Evolutionary conservation across 208 protist genomes (phyloP).

Genomic region (Trypanosoma cruzi): DNA sequence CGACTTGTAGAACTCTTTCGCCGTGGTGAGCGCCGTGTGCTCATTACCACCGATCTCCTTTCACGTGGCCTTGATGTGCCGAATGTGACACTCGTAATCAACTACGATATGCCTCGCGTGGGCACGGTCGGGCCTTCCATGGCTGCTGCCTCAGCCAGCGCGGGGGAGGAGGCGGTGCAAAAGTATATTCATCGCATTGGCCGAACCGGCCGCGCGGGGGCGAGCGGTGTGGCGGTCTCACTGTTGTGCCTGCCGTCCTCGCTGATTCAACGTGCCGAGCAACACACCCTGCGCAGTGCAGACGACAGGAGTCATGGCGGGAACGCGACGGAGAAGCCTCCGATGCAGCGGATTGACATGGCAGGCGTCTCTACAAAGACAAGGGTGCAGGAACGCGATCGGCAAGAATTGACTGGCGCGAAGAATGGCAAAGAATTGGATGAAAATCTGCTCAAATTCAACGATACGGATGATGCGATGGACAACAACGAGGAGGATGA

Average conservation of each 20-base stretch:
- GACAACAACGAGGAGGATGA: conserved; percentile 16
- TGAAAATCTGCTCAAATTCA: conserved; percentile 3
- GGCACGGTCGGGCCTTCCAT: background rate
- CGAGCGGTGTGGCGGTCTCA: conserved; percentile 90
- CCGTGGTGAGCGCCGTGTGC: conserved; percentile 91
- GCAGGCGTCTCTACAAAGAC: conserved; percentile 17
- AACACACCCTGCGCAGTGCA: conserved; percentile 7
- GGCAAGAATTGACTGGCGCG: conserved; percentile 11
- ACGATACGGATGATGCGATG: background rate
- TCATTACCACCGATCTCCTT: conserved; percentile 98
- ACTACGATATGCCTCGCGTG: conserved; percentile 96
- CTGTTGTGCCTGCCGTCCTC: conserved; percentile 82
- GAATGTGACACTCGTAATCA: conserved; percentile 96
- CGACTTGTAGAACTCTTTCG: conserved; percentile 96
- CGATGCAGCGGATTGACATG: background rate
- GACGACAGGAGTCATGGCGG: background rate
- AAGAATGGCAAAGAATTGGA: background rate
- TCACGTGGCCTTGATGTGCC: conserved; percentile 95
- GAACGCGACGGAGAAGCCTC: background rate
- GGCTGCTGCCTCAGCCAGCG: background rate
- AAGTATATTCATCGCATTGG: conserved; percentile 98
- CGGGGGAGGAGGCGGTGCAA: conserved; percentile 51
- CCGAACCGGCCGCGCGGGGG: conserved; percentile 88
- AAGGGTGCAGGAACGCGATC: conserved; percentile 5
- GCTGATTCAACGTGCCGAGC: conserved; percentile 41